Conservation (phyloP, 164 flowering plant species). For the Euptelea pleiosperma region DNA sequence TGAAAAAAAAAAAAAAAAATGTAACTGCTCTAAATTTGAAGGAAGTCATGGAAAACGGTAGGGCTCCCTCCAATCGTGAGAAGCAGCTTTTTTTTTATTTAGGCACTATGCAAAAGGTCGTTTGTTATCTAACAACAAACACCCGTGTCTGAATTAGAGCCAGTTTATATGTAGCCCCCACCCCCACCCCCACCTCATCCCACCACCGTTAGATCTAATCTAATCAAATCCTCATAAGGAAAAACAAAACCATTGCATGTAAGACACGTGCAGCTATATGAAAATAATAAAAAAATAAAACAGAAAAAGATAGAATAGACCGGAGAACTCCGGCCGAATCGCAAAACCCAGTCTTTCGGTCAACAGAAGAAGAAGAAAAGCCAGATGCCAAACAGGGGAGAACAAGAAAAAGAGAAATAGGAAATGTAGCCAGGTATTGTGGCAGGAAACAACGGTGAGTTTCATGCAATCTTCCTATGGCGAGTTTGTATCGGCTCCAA, state of each 20-base stretch:
- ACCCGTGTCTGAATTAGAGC: conserved; percentile 5
- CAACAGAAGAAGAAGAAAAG: too few species aligned
- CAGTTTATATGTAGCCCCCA: neutral
- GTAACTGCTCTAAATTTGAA: conserved; percentile 11
- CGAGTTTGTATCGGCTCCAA: conserved; percentile 7
- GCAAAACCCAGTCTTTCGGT: too few species aligned
- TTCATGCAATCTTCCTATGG: conserved; percentile 15
- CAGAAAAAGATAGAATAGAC: too few species aligned
- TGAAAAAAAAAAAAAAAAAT: neutral
- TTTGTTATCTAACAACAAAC: neutral
- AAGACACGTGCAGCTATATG: too few species aligned
- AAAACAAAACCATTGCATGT: too few species aligned
- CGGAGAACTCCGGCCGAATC: neutral
- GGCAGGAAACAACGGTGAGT: conserved; percentile 15
- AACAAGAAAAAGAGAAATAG: neutral
- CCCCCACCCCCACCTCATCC: neutral
- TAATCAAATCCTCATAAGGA: too few species aligned
- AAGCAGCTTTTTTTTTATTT: neutral
- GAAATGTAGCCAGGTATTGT: conserved; percentile 9
- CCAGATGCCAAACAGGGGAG: neutral
- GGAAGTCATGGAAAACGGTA: neutral
- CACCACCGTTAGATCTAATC: neutral
- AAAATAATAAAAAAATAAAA: too few species aligned
- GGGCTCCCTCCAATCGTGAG: conserved; percentile 8
- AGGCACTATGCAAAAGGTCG: conserved; percentile 4